Evolutionary conservation across 805 yeast genomes (phyloP).

Genomic region (Monosporozyma aquatica): DNA sequence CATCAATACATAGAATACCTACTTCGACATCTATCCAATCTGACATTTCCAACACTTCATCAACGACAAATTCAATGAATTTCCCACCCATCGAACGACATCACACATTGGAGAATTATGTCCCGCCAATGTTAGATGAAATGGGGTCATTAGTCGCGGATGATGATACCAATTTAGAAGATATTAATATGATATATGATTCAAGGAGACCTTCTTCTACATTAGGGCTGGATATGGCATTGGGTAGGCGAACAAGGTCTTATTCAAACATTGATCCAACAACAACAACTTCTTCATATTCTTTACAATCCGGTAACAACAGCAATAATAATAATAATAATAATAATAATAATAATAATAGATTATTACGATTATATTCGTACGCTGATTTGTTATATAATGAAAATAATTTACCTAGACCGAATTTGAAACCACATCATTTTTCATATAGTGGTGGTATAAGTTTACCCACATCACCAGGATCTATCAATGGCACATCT

Average conservation of each 20-base stretch:
- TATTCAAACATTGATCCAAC: constrained; percentile 13
- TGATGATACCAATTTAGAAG: constrained; percentile 51
- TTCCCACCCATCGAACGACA: constrained; percentile 12
- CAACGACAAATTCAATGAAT: background rate
- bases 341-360: background rate
- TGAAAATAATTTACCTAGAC: constrained; percentile 35
- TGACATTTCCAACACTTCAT: background rate
- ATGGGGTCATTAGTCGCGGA: constrained; percentile 57
- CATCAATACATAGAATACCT: constrained; percentile 1
- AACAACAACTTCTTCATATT: background rate
- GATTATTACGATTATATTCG: constrained; percentile 45
- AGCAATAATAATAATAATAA: constrained; percentile 1
- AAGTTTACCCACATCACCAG: constrained; percentile 2
- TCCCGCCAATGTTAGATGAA: constrained; percentile 78
- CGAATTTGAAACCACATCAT: constrained; percentile 1
- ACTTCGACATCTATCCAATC: background rate
- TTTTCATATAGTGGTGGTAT: constrained; percentile 2
- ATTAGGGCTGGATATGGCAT: constrained; percentile 35
- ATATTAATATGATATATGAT: constrained; percentile 58
- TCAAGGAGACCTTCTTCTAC: constrained; percentile 47
- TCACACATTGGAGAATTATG: constrained; percentile 50
- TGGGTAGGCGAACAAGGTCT: constrained; percentile 13
- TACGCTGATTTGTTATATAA: constrained; percentile 72
- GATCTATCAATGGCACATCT: background rate
- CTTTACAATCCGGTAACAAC: background rate